Conservation (phyloP, 2,329 filamentous ascomycete species). For the Orbilia oligospora region DNA sequence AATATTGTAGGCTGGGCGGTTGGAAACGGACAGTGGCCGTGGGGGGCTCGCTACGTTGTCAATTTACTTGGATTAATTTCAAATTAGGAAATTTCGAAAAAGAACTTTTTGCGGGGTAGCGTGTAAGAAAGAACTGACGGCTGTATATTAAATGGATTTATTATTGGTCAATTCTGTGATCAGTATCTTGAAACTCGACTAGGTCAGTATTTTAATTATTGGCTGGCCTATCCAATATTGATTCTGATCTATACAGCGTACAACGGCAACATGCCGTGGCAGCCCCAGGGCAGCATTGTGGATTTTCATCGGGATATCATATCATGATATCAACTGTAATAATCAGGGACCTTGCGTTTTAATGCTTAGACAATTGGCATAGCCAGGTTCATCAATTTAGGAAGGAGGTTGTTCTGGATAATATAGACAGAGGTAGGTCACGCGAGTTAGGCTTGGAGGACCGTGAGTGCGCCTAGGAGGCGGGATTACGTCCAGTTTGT, state of each 20-base stretch:
- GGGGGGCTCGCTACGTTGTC: not conserved
- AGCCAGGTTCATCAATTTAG: not conserved
- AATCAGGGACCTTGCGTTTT: not conserved
- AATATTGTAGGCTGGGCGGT: constrained; percentile 8
- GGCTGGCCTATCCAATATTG: not conserved
- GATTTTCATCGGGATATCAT: too few relatives aligned
- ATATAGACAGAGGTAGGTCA: too few relatives aligned
- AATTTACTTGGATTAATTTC: constrained; percentile 9
- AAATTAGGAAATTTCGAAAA: not conserved
- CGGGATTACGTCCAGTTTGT: not conserved
- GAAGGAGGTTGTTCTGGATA: too few relatives aligned
- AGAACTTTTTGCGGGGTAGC: constrained; percentile 9
- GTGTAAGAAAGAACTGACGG: not conserved
- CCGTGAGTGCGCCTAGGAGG: not conserved
- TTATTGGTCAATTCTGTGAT: not conserved
- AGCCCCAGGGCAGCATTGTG: too few relatives aligned
- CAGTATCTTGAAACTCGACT: too few relatives aligned
- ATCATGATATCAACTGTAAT: not conserved
- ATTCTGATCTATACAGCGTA: too few relatives aligned
- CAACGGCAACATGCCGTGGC: too few relatives aligned
- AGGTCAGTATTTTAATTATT: not conserved
- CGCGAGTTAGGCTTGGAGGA: not conserved
- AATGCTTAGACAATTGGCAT: not conserved
- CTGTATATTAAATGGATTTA: not conserved
- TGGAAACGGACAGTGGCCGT: not conserved